Evolutionary conservation across 1,284 basidiomycete genomes (phyloP).

Genomic region (Laetiporus sulphureus): DNA sequence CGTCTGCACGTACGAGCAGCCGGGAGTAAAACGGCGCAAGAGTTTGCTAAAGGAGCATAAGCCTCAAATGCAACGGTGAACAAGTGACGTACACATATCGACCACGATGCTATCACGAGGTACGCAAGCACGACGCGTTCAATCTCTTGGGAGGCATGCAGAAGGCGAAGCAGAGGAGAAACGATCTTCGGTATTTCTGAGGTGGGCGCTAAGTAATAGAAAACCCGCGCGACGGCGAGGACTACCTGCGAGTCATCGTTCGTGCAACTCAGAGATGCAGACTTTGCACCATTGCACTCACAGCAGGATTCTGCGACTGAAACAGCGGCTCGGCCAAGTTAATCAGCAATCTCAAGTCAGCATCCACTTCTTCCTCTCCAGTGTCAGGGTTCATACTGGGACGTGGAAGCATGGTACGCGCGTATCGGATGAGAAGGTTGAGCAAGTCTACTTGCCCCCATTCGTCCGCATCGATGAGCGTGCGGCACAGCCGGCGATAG

Average conservation of each 20-base stretch:
- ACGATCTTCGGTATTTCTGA: conserved; percentile 50
- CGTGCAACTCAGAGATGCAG: not conserved
- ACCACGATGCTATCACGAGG: conserved; percentile 52
- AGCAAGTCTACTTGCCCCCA: conserved; percentile 90
- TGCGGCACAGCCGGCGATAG: conserved; percentile 79
- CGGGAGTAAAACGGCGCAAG: conserved; percentile 46
- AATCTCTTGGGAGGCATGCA: conserved; percentile 59
- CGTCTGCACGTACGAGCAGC: conserved; percentile 66
- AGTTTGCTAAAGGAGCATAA: conserved; percentile 34
- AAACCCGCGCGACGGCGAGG: conserved; percentile 61
- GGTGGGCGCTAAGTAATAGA: conserved; percentile 68
- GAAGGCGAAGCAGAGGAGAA: conserved; percentile 62
- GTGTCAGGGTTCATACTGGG: conserved; percentile 37
- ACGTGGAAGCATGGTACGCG: conserved; percentile 75
- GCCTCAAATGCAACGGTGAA: too few species aligned
- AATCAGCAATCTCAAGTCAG: conserved; percentile 76
- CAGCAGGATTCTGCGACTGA: conserved; percentile 82
- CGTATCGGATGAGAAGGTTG: conserved; percentile 79
- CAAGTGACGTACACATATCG: conserved; percentile 66
- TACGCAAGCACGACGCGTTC: conserved; percentile 71
- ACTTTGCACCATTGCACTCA: conserved; percentile 29
- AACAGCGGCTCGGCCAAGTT: conserved; percentile 70
- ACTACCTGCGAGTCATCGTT: conserved; percentile 48
- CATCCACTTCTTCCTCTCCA: conserved; percentile 50
- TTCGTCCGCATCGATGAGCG: conserved; percentile 89